Evolutionary conservation across 257 asterid genomes (phyloP).

Genomic region (Orobanche coerulescens): DNA sequence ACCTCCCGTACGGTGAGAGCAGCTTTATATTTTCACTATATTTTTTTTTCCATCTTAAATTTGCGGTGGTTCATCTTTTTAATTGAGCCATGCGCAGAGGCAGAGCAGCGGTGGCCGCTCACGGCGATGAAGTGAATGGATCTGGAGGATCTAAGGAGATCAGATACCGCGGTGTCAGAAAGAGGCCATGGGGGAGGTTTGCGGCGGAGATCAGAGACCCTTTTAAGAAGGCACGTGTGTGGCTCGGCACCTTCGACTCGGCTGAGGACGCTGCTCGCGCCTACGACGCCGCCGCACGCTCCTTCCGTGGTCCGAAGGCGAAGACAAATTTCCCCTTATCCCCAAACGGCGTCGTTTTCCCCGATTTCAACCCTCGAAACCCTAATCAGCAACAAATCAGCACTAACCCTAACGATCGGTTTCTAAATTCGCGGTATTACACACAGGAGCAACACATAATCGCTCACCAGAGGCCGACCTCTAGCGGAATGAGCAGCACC

Average conservation of each 20-base stretch:
- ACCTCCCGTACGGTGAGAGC: not conserved
- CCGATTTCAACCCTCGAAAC: slow-evolving; percentile 25
- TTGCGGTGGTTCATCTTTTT: not conserved
- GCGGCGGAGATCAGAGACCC: slow-evolving; percentile 86
- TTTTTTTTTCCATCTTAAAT: not conserved
- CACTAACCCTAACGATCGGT: slow-evolving; percentile 21
- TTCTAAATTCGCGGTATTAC: slow-evolving; percentile 32
- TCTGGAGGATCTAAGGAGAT: slow-evolving; percentile 56
- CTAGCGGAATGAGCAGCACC: slow-evolving; percentile 70
- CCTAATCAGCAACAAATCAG: slow-evolving; percentile 22
- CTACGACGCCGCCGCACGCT: slow-evolving; percentile 60
- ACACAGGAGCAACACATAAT: slow-evolving; percentile 39
- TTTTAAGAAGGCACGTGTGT: slow-evolving; percentile 58
- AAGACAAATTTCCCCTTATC: slow-evolving; percentile 52
- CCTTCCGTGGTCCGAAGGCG: slow-evolving; percentile 61
- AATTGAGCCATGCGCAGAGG: slow-evolving; percentile 49
- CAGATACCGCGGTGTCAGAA: slow-evolving; percentile 61
- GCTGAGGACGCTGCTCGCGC: slow-evolving; percentile 78
- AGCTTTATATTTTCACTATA: not conserved
- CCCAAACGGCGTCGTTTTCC: slow-evolving; percentile 15
- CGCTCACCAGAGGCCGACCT: slow-evolving; percentile 47
- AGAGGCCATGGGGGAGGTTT: slow-evolving; percentile 70
- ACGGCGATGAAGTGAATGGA: slow-evolving; percentile 35
- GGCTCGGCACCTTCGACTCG: slow-evolving; percentile 78
- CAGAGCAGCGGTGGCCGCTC: slow-evolving; percentile 29